Conservation (phyloP, 345 rosid genomes). For the Hypericum androsaemum region DNA sequence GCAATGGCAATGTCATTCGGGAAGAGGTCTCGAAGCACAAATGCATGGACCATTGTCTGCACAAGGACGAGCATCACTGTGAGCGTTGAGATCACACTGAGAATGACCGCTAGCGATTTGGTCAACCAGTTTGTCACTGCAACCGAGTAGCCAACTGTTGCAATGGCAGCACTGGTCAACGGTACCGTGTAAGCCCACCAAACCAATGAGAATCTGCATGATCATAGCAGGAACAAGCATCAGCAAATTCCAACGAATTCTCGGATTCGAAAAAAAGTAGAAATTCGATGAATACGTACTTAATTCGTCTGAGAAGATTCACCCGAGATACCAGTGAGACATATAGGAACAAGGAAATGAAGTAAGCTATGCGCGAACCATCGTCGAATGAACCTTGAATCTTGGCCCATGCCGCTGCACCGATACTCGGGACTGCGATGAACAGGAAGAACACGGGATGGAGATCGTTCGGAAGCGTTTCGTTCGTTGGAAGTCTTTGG, state of each 20-base stretch:
- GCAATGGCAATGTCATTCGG: no score
- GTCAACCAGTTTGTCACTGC: no score
- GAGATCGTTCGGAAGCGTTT: constrained; percentile 81
- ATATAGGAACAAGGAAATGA: constrained; percentile 80
- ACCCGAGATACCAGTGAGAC: constrained; percentile 71
- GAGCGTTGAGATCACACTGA: no score
- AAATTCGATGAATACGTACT: constrained; percentile 35
- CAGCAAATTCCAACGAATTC: not conserved
- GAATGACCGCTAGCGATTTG: no score
- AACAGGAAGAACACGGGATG: constrained; percentile 94
- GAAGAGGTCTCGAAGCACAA: no score
- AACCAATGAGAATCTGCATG: constrained; percentile 65
- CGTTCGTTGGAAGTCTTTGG: constrained; percentile 89
- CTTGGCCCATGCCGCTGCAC: constrained; percentile 81
- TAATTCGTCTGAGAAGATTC: constrained; percentile 71
- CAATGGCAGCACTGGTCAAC: constrained; percentile 23
- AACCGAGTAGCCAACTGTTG: no score
- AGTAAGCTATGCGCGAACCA: constrained; percentile 66
- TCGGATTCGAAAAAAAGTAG: not conserved
- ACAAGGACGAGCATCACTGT: no score
- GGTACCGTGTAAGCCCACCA: constrained; percentile 99
- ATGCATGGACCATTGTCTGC: no score
- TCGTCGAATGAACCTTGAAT: constrained; percentile 61
- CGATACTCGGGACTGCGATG: constrained; percentile 82
- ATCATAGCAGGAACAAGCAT: constrained; percentile 2